Conservation (phyloP, 176 grass and related monocot species). For the Tuctoria greenei region DNA sequence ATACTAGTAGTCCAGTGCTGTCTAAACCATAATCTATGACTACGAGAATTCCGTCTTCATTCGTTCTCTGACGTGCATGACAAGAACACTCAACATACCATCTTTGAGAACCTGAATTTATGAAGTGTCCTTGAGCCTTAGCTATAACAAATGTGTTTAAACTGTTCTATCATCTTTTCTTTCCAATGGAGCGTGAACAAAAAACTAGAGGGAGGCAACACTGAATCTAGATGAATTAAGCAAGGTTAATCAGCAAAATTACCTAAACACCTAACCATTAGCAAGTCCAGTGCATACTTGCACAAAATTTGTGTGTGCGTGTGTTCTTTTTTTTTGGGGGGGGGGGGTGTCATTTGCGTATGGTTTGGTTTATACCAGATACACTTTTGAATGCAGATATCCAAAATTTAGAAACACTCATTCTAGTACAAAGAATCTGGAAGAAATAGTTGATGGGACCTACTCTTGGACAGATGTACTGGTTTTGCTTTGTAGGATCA, state of each 20-base stretch:
- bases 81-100: not conserved
- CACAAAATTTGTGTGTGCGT: no score
- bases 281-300: no score
- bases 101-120: not conserved
- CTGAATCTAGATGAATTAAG: no score
- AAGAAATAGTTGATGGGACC: not conserved
- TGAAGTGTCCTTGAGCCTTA: not conserved
- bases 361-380: not conserved
- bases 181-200: not conserved
- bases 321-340: no score
- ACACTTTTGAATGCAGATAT: slow-evolving; percentile 1
- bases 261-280: no score
- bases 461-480: not conserved
- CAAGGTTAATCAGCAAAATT: no score
- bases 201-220: no score
- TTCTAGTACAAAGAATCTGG: slow-evolving; percentile 9
- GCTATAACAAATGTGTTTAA: not conserved
- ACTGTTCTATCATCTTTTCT: not conserved
- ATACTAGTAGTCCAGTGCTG: not conserved
- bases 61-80: not conserved
- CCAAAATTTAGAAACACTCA: not conserved
- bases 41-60: not conserved
- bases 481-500: slow-evolving; percentile 14
- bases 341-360: not conserved
- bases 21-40: not conserved